phyloP scores from a whole-genome alignment of 495 filamentous ascomycete species.

The Xylaria scruposa region DNA sequence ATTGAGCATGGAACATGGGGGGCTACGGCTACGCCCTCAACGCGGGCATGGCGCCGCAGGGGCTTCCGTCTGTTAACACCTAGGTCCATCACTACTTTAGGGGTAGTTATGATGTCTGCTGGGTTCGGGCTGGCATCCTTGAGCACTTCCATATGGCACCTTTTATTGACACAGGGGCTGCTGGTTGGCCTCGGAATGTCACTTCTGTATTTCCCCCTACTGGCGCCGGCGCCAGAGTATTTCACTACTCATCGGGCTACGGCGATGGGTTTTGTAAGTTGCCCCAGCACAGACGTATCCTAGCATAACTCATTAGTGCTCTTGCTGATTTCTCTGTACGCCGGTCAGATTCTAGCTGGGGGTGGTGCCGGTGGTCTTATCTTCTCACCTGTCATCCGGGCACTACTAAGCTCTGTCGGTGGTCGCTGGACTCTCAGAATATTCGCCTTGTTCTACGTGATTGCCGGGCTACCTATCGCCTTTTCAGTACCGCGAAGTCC shows the following conservation, averaged over 20 bases:
- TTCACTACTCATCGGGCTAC: constrained; percentile 55
- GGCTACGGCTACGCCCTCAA: constrained; percentile 28
- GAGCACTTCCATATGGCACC: constrained; percentile 50
- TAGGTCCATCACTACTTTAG: constrained; percentile 41
- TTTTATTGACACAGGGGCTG: constrained; percentile 57
- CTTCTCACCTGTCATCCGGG: constrained; percentile 54
- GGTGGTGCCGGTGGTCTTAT: constrained; percentile 47
- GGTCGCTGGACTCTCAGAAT: constrained; percentile 61
- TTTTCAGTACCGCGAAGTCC: constrained; percentile 51
- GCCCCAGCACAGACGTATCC: not conserved
- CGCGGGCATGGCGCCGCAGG: constrained; percentile 35
- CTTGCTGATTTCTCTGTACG: not conserved
- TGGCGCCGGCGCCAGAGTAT: constrained; percentile 56
- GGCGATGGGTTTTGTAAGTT: constrained; percentile 55
- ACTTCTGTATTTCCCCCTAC: constrained; percentile 56
- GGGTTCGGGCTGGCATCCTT: constrained; percentile 49
- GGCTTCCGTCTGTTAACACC: constrained; percentile 35
- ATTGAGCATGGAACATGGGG: constrained; percentile 42
- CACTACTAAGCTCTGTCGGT: constrained; percentile 57
- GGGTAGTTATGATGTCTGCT: constrained; percentile 44
- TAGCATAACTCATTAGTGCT: not conserved
- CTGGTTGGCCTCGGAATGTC: constrained; percentile 56
- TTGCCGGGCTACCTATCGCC: constrained; percentile 55
- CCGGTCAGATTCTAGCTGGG: constrained; percentile 7
- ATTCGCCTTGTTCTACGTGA: constrained; percentile 52